Base-by-base conservation (phyloP, 1,284 basidiomycete species). In the Rhizoctonia solani region DNA sequence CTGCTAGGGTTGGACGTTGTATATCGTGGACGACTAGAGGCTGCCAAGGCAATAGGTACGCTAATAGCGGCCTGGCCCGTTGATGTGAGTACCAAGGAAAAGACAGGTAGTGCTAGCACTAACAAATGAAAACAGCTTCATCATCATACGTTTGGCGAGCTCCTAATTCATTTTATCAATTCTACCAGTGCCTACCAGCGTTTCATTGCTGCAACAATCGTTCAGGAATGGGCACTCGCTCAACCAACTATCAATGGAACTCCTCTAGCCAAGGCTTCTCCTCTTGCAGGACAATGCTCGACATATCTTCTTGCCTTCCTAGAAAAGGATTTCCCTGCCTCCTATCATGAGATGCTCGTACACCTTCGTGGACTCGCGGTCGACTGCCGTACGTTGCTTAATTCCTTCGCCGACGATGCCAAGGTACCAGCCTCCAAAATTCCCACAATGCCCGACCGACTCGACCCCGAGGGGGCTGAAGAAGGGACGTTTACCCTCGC, bases 181-280 rank as follows among this genome's bases (percentile, higher is more conserved):
- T 97, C 96, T 0, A 83, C 87, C 0, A 95, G 92, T 72, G 96
- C 97, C 81, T 83, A 98, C 23, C 95, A 98, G 74, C 90, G 92
- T 72, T 90, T 95, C 75, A 79, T 99, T 30, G 81, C 89, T 2
- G 88, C 92, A 3, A 85, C 93, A 37, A 84, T 98, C 71, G 79
- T 95, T 1, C 93, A 98, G 76, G 93, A 98, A 79, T 99, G 96
- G 97, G 92, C 95, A 4, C 46, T 55, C 41, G 53, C 68, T 34
- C 39, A 42, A 37, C 69, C 49, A 4, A 41, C 34, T 47, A 30
- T 54, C 41, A 25, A 61, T 25, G 44, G 56, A 46, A 47, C 42
- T 21, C 69, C 70, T 25, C 70, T 72, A n/a, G 72, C 73, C 32
- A 44, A 69, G 47, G 55, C 71, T 21, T 88, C 86, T 16, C 75